Base-by-base conservation (phyloP, 257 asterid species). In the Lycium barbarum region DNA sequence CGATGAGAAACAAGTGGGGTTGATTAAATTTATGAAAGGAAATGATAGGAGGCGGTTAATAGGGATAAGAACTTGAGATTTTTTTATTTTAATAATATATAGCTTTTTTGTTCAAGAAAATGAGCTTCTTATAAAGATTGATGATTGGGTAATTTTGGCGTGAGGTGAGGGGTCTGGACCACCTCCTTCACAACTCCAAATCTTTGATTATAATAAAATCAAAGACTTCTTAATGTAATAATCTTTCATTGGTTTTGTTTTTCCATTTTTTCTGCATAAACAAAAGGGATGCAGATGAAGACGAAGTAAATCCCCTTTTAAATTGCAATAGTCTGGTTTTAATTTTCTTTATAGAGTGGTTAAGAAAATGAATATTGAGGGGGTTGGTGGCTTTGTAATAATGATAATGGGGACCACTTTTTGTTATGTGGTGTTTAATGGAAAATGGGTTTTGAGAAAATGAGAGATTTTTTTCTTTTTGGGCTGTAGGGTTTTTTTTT, bases 141-240 rank as follows among this genome's bases (percentile, higher is more conserved):
- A 18, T 17, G 33, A 49, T 74, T 7, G 40, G 81, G 61, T 12
- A 74, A 26, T 33, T 38, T 17, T 70, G 54, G 79, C 61, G 81
- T 49, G 57, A 74, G 82, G 82, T 74, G 62, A 26, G 57, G 57
- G 62, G 81, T 49, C 15, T 14, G 38, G 58, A 2, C 62, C 45
- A 26, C 82, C 49, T 14, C 82, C 49, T 53, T 78, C 82, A 53
- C 82, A 26, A 35, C 63, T 78, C 65, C 82, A 78, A 78, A 14
- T 53, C 33, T 53, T 49, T 78, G 49, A 33, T 78, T 78, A 74
- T 49, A 45, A 76, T 76, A 2, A n/a, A n/a, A 18, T 59, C 18
- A 17, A 10, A 14, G 47, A 2, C 9, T 26, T 78, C 1, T 78
- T 78, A 26, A 26, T 26, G n/a, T n/a, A n/a, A 78, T 51, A 78